Base-by-base conservation (phyloP, 257 asterid genomes). In the Haberlea rhodopensis region DNA sequence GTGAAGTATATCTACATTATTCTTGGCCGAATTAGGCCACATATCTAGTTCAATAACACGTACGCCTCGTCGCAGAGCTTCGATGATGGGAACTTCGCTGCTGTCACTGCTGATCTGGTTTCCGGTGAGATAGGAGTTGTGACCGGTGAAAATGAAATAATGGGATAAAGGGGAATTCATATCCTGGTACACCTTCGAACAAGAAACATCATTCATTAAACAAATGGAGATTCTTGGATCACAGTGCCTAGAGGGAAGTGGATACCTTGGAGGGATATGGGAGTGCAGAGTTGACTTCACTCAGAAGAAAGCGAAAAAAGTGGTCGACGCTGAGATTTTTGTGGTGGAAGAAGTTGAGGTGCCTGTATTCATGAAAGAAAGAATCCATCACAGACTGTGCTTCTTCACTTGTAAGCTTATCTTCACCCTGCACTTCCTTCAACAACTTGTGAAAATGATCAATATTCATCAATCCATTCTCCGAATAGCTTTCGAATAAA, bases 11-110 rank as follows among this genome's bases (percentile, higher is more conserved):
- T 75, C 68, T 6, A 81, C 60, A 73, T 75, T 55, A 18, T 81
- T 80, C 53, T 78, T 78, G 23, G 72, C 21, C 22, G 86, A 73
- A 63, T 75, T 81, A 0, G 86, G 81, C 86, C 86, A 81, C 81
- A 81, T 81, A 46, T 81, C 86, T 25, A 81, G 27, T 45, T 81
- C 86, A 70, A 81, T 70, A 1, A 78, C 86, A 19, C 86, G 51
- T 2, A 81, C 84, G 2, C 86, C 86, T 56, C 60, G 53, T 6
- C 58, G 72, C 4, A 81, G 58, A 1, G 86, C 81, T 62, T 78
- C 72, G 5, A 81, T 73, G 8, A 81, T 75, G 5, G 86, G 84
- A 32, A 70, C 73, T 53, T 78, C 84, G 25, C 86, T 81, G 53
- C 80, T 66, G 27, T 81, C 79, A n/a, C 86, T 81, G 26, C 73